Evolutionary conservation across 2,329 filamentous ascomycete genomes (phyloP).

Genomic region (Colletotrichum musicola): DNA sequence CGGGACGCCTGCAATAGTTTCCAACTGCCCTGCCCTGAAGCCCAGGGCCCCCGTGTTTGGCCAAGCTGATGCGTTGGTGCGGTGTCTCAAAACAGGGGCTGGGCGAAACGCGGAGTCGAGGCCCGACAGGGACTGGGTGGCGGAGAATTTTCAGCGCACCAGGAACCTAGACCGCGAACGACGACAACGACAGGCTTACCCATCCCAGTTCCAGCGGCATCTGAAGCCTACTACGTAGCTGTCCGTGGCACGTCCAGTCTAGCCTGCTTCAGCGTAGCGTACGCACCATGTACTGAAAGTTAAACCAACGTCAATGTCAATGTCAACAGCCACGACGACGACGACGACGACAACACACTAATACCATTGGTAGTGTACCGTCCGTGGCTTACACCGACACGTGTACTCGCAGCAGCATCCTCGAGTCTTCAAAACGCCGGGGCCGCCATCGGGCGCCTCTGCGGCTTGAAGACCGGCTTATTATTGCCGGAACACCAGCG

Average conservation of each 20-base stretch:
- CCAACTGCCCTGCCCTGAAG: background rate
- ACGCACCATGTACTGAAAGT: no score
- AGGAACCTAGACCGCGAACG: background rate
- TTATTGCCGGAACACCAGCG: constrained; percentile 13
- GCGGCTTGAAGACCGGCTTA: constrained; percentile 21
- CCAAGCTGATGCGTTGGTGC: constrained; percentile 34
- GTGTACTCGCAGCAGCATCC: background rate
- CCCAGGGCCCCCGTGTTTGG: constrained; percentile 13
- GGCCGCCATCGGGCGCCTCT: background rate
- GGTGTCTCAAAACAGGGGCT: constrained; percentile 37
- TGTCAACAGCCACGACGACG: background rate
- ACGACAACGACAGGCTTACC: constrained; percentile 3
- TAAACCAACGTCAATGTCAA: background rate
- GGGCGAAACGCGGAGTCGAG: constrained; percentile 21
- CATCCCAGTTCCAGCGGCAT: no score
- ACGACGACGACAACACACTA: background rate
- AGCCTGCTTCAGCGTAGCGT: no score
- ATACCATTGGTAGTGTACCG: no score
- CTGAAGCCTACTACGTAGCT: no score
- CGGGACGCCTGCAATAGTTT: background rate
- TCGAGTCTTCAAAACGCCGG: background rate
- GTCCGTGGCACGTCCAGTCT: no score
- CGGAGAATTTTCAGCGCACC: constrained; percentile 1
- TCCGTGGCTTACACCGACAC: background rate
- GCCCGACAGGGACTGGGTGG: constrained; percentile 16